Base-by-base conservation (phyloP, 768 basidiomycete genomes). In the Leucosporidium creatinivorum region DNA sequence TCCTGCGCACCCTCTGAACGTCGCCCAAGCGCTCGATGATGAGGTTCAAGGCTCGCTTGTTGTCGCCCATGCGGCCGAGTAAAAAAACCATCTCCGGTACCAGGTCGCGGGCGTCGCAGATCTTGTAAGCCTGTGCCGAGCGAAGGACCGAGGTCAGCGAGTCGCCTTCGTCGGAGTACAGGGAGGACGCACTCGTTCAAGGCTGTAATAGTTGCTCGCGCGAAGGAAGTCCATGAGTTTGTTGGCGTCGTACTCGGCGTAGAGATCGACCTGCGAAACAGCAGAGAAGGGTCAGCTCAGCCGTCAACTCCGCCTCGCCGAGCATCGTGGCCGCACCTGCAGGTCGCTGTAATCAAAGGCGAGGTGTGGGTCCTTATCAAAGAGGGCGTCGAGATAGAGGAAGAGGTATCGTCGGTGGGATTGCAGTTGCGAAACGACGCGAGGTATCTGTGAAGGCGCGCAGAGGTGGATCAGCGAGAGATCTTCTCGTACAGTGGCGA, bases 61-160 rank as follows among this genome's bases (percentile, higher is more conserved):
- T 96, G 78, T 97, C 91, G 13, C 96, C 96, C 93, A 98, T 97
- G 33, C 91, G 85, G 0, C 94, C 96, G 1, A 98, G 85, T 0
- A 98, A 82, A 80, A 94, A 99, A 23, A 99, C 94, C 91, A 96
- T 94, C 79, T 98, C 96, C 0, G 86, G 86, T 0, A 99, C 93
- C 33, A 92, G 82, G 75, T 93, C 92, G 26, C 86, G 85, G 61
- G 86, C 85, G 74, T 86, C 85, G 77, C 93, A 97, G 28, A 91
- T 85, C 58, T 83, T 81, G 76, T 92, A 97, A 21, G 93, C 93
- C 89, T 93, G 59, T 1, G 15, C n/a, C n/a, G 1, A 19, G 19
- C 1, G 68, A 9, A 18, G 58, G n/a, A 28, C 3, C 3, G 64
- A 51, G 15, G 17, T 12, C 19, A 54, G 64, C 28, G 19, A 49